Evolutionary conservation across 2,329 filamentous ascomycete genomes (phyloP).

Genomic region (Graphilbum fragrans): DNA sequence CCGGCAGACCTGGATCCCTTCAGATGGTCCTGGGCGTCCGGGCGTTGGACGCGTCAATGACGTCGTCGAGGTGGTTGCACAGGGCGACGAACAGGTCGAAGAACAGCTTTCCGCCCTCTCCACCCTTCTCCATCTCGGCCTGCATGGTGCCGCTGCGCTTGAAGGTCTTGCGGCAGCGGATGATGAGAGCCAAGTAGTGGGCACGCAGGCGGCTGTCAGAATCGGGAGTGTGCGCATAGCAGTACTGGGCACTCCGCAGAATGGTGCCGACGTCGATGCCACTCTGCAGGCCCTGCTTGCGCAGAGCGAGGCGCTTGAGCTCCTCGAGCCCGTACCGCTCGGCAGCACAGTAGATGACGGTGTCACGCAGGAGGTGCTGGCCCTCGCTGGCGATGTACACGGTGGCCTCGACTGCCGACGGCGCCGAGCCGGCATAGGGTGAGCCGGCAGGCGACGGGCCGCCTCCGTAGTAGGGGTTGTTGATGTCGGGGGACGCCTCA

Average conservation of each 20-base stretch:
- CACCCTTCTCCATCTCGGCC: conserved; percentile 93
- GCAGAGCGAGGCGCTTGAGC: conserved; percentile 79
- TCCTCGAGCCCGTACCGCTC: conserved; percentile 85
- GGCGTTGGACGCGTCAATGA: conserved; percentile 72
- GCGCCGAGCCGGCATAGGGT: conserved; percentile 7
- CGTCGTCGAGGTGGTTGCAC: conserved; percentile 96
- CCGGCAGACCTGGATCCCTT: conserved; percentile 17
- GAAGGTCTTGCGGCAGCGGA: conserved; percentile 93
- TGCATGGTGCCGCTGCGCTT: conserved; percentile 98
- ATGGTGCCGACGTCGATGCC: conserved; percentile 89
- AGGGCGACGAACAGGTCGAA: conserved; percentile 97
- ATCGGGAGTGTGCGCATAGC: conserved; percentile 90
- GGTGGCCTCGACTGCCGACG: conserved; percentile 53
- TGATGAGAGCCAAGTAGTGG: conserved; percentile 95
- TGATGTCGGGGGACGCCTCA: conserved; percentile 37
- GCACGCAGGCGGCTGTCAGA: conserved; percentile 85
- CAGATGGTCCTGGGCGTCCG: conserved; percentile 45
- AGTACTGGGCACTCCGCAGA: conserved; percentile 84
- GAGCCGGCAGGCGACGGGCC: conserved; percentile 15
- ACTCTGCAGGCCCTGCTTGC: conserved; percentile 88
- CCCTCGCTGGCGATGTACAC: conserved; percentile 64
- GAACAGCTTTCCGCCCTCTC: conserved; percentile 64
- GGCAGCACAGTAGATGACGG: conserved; percentile 85
- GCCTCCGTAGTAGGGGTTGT: conserved; percentile 14
- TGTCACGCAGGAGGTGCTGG: conserved; percentile 77